Conservation (phyloP, 495 filamentous ascomycete species). For the Tuber microsphaerosporum region DNA sequence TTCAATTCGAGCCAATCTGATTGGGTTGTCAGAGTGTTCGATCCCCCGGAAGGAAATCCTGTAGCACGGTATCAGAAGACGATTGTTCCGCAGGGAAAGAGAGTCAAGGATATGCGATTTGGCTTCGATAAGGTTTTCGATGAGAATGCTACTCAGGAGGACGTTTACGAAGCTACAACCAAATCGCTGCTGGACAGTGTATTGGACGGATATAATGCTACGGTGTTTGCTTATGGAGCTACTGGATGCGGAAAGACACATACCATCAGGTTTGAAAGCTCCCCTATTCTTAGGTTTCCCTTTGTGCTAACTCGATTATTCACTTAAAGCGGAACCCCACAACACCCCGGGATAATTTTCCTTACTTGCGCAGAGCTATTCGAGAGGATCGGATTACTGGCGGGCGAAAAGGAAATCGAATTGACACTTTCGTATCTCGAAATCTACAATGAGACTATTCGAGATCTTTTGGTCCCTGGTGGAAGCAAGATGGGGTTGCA, state of each 20-base stretch:
- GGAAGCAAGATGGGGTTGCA: conserved; percentile 81
- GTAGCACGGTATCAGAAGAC: conserved; percentile 83
- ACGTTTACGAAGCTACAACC: conserved; percentile 94
- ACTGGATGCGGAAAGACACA: conserved; percentile 98
- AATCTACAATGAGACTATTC: conserved; percentile 99
- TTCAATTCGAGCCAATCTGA: conserved; percentile 30
- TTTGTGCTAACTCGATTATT: conserved; percentile 17
- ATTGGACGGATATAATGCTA: conserved; percentile 96
- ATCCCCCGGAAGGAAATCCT: conserved; percentile 92
- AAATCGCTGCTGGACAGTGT: conserved; percentile 85
- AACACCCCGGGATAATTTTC: conserved; percentile 96
- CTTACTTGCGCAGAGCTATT: conserved; percentile 98
- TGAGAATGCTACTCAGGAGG: conserved; percentile 83
- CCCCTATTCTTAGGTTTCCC: conserved; percentile 22
- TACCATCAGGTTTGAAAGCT: conserved; percentile 56
- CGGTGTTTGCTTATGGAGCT: conserved; percentile 95
- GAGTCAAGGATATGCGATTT: conserved; percentile 96
- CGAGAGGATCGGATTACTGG: conserved; percentile 81
- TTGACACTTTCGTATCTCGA: conserved; percentile 92
- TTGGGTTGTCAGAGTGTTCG: conserved; percentile 67
- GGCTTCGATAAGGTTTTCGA: conserved; percentile 96
- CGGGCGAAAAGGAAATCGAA: conserved; percentile 78
- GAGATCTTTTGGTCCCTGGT: conserved; percentile 81
- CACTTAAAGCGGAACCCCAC: conserved; percentile 66
- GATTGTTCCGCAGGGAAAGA: conserved; percentile 76